phyloP scores from a whole-genome alignment of 2,329 filamentous ascomycete genomes.

The Mariannaea sp. region DNA sequence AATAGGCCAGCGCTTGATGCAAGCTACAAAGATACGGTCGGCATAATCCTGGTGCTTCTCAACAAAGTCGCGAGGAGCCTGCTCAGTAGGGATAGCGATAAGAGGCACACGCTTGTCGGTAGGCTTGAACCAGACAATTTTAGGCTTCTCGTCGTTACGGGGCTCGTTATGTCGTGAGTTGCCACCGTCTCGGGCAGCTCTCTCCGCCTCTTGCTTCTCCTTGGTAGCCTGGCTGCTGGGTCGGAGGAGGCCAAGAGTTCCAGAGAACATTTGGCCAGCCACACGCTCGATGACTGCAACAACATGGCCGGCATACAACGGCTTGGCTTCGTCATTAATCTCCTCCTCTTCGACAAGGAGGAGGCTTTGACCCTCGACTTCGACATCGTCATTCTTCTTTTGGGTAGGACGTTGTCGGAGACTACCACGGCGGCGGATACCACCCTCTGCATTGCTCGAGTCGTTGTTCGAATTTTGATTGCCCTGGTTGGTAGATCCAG shows the following conservation, averaged over 20 bases:
- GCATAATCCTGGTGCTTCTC: constrained; percentile 98
- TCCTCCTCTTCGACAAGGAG: constrained; percentile 98
- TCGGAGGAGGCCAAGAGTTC: constrained; percentile 88
- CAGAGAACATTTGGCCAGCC: constrained; percentile 98
- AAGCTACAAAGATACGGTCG: constrained; percentile 97
- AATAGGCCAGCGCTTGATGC: constrained; percentile 99
- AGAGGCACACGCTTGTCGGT: constrained; percentile 98
- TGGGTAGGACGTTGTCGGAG: constrained; percentile 95
- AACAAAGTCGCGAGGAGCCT: constrained; percentile 95
- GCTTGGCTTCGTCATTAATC: constrained; percentile 98
- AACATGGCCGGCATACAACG: constrained; percentile 93
- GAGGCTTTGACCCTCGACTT: constrained; percentile 96
- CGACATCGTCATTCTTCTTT: constrained; percentile 99
- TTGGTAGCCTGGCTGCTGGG: constrained; percentile 98
- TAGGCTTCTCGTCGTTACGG: constrained; percentile 89
- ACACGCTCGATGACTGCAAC: constrained; percentile 97
- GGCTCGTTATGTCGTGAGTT: constrained; percentile 74
- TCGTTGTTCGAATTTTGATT: constrained; percentile 69
- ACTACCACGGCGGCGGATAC: constrained; percentile 90
- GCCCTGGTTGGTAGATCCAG: constrained; percentile 74
- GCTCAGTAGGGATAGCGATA: constrained; percentile 97
- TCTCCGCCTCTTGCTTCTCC: constrained; percentile 98
- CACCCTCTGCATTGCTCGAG: constrained; percentile 71
- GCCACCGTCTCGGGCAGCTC: constrained; percentile 83
- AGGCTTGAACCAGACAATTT: constrained; percentile 99